Evolutionary conservation across 116 monocot genomes (phyloP), one percentile per base, ranked within the genome.

Genomic region (Dioscorea cayenensis): DNA sequence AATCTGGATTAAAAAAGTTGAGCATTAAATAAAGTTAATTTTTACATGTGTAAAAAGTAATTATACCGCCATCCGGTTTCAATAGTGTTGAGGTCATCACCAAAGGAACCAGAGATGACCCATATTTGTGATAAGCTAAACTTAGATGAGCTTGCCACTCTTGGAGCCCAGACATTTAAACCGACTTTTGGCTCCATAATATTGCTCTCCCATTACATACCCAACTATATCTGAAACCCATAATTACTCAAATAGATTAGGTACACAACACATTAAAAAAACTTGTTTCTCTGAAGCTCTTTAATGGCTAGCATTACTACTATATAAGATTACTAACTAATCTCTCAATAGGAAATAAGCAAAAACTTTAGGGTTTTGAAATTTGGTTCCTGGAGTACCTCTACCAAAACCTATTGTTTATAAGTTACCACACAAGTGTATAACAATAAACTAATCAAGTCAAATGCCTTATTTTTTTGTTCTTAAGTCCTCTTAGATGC

Each of bases 21-120:
- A 51, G 17, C 51, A 51, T 51, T 51, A n/a, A n/a, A 51, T 51
- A 51, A 14, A n/a, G n/a, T n/a, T n/a, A n/a, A n/a, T n/a, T n/a
- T n/a, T n/a, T n/a, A n/a, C n/a, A n/a, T n/a, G 51, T 7, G 14
- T 10, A 51, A 18, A 18, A 14, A 5, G 11, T 51, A 51, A 11
- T 51, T 51, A 27, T 61, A 92, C 95, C 85, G 95, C 92, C 95
- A 95, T 20, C 92, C 95, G 20, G 95, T 87, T 85, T 95, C 92
- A 69, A 95, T 95, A 72, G 92, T 90, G 75, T 96, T 96, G 78
- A 96, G 92, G 73, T 92, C 92, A 70, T 82, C 63, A 23, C 87
- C 84, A 38, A 96, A 96, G 5, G 90, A 84, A 36, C 95, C 95
- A 7, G 92, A 83, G 72, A 92, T n/a, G n/a, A n/a, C n/a, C n/a